A percentile compares a stretch with the other conserved stretches of the same genome.
phyloP scores from a whole-genome alignment of 495 filamentous ascomycete genomes.

The Penicillium flavigenum region DNA sequence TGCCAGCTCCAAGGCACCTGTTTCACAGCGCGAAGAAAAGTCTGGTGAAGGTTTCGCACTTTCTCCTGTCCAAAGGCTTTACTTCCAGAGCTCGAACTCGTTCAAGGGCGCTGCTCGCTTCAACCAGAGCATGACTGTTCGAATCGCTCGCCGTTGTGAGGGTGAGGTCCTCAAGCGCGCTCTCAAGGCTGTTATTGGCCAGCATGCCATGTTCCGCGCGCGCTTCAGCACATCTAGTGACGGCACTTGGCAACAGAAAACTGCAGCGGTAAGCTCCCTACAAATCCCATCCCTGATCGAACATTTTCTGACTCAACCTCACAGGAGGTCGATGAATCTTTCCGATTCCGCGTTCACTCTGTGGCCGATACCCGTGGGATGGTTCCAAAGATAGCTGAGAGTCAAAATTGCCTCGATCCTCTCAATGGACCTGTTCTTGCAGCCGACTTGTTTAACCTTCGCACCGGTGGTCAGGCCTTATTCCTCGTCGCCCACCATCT shows the following conservation, averaged over 20 bases:
- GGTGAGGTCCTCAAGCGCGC: constrained; percentile 53
- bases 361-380: constrained; percentile 34
- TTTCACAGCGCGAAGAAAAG: constrained; percentile 31
- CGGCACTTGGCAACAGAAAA: constrained; percentile 46
- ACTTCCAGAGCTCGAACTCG: constrained; percentile 45
- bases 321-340: constrained; percentile 45
- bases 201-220: constrained; percentile 69
- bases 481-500: constrained; percentile 69
- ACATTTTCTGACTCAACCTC: neutral
- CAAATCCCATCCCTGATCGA: neutral
- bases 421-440: constrained; percentile 45
- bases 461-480: constrained; percentile 54
- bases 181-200: constrained; percentile 55
- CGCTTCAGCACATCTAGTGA: constrained; percentile 49
- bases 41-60: constrained; percentile 52
- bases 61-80: constrained; percentile 48
- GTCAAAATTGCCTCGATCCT: constrained; percentile 43
- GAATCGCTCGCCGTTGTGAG: constrained; percentile 50
- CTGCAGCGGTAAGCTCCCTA: constrained; percentile 31
- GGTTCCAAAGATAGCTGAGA: constrained; percentile 35
- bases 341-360: constrained; percentile 37
- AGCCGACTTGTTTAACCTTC: constrained; percentile 52
- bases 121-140: constrained; percentile 68
- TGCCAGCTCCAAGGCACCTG: constrained; percentile 24
- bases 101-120: constrained; percentile 56